A percentile compares a stretch with the other conserved stretches of the same genome.
Evolutionary conservation across 2,329 filamentous ascomycete species (phyloP).

Genomic region (Ceratocystiopsis minuta): DNA sequence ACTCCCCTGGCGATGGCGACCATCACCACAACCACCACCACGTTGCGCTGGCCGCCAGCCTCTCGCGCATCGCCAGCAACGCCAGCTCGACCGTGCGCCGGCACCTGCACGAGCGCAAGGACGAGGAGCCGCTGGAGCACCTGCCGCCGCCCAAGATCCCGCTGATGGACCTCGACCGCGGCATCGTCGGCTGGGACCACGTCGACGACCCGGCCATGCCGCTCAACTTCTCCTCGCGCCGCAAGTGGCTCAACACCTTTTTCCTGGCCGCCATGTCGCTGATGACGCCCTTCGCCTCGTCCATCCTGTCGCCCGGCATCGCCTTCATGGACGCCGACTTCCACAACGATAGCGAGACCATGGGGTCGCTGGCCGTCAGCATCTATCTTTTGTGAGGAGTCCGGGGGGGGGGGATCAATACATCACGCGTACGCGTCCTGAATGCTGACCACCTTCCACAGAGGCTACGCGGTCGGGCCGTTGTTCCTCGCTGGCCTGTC

Average conservation of each 20-base stretch:
- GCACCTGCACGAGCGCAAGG: not conserved
- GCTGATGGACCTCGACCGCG: slow-evolving; percentile 29
- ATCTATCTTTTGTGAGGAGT: slow-evolving; percentile 33
- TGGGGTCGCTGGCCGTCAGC: slow-evolving; percentile 36
- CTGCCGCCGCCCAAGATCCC: slow-evolving; percentile 18
- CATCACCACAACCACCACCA: not conserved
- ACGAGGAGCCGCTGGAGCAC: not conserved
- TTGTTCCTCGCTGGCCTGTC: slow-evolving; percentile 14
- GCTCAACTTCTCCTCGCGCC: slow-evolving; percentile 34
- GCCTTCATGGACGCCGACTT: slow-evolving; percentile 26
- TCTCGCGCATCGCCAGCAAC: slow-evolving; percentile 8
- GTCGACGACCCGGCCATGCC: slow-evolving; percentile 40
- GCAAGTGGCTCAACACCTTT: slow-evolving; percentile 39
- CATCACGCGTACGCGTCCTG: too few relatives aligned
- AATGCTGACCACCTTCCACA: slow-evolving; percentile 1
- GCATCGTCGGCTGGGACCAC: slow-evolving; percentile 42
- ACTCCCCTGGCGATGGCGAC: not conserved
- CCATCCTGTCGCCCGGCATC: slow-evolving; percentile 36
- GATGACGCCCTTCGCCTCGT: slow-evolving; percentile 47
- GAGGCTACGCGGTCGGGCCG: slow-evolving; percentile 40
- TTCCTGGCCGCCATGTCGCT: slow-evolving; percentile 43
- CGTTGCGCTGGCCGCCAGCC: slow-evolving; percentile 1
- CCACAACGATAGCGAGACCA: slow-evolving; percentile 20
- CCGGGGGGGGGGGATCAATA: too few relatives aligned
- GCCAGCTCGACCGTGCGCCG: slow-evolving; percentile 3